Evolutionary conservation across 139 green algal species (phyloP).

Genomic region (Chlamydomonas schloesseri): DNA sequence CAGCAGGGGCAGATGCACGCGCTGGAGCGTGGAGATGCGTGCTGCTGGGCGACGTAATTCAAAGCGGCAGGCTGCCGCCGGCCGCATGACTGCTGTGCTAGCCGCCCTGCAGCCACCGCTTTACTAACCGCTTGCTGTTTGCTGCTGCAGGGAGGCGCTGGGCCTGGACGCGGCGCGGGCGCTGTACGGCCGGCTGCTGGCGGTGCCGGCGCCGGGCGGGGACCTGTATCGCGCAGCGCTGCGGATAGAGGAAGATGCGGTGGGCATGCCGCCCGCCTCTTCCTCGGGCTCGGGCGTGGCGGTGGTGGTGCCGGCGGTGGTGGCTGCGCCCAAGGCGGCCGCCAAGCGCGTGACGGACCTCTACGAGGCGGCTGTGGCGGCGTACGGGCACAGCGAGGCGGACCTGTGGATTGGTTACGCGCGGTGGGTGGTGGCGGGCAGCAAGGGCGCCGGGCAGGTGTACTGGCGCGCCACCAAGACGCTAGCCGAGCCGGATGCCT

Average conservation of each 20-base stretch:
- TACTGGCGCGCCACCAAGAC: conserved; percentile 80
- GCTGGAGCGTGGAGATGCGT: background rate
- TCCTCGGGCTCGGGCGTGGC: background rate
- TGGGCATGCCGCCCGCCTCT: background rate
- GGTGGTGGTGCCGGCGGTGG: background rate
- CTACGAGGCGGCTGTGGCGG: conserved; percentile 67
- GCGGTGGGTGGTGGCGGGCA: conserved; percentile 41
- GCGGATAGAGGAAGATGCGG: conserved; percentile 61
- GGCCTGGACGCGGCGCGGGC: conserved; percentile 60
- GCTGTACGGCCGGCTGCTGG: conserved; percentile 65
- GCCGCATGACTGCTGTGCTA: conserved; percentile 4
- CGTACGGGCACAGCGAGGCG: conserved; percentile 61
- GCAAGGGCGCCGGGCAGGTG: conserved; percentile 58
- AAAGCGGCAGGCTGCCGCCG: too few relatives aligned
- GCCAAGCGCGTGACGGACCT: conserved; percentile 44
- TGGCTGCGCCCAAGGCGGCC: background rate
- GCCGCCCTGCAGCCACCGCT: background rate
- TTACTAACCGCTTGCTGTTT: conserved; percentile 35
- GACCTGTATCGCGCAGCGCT: conserved; percentile 72
- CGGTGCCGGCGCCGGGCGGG: conserved; percentile 68
- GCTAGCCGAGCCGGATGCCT: conserved; percentile 63
- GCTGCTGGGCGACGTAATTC: background rate
- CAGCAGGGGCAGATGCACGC: background rate
- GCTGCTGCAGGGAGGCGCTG: background rate
- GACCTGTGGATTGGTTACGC: conserved; percentile 79